Conservation (phyloP, 2,329 filamentous ascomycete species). For the Echinosphaeria canescens region DNA sequence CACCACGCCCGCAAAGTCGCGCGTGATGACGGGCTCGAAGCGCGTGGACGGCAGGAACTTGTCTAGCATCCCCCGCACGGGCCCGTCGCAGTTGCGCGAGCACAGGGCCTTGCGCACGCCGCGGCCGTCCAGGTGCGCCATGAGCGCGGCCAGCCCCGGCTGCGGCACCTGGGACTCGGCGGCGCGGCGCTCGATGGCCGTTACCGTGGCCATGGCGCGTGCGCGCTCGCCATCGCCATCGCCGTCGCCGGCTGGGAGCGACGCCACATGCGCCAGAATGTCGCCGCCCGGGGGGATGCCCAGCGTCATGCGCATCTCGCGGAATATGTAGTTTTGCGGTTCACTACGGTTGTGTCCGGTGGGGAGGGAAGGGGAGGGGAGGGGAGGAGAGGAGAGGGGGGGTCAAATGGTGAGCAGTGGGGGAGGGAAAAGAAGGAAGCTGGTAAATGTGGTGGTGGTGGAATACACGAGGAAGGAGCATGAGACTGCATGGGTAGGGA, state of each 20-base stretch:
- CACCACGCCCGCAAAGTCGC: conserved; percentile 59
- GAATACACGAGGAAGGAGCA: neutral
- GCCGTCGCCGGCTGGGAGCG: conserved; percentile 37
- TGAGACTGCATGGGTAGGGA: too few species aligned
- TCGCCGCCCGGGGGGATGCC: conserved; percentile 52
- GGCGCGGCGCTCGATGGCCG: conserved; percentile 56
- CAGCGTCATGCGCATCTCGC: conserved; percentile 59
- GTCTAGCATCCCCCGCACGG: conserved; percentile 50
- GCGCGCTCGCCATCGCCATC: too few species aligned
- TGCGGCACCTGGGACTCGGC: conserved; percentile 70
- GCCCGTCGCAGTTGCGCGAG: conserved; percentile 79
- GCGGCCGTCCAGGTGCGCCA: conserved; percentile 56
- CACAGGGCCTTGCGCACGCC: conserved; percentile 64
- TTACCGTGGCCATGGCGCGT: conserved; percentile 50
- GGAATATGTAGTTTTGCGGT: conserved; percentile 93
- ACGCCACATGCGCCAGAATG: conserved; percentile 76
- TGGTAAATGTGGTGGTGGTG: too few species aligned
- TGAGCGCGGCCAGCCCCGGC: conserved; percentile 54
- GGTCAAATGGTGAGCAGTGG: too few species aligned
- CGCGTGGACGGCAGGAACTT: conserved; percentile 48
- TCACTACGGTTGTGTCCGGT: too few species aligned
- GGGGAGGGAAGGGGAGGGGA: too few species aligned
- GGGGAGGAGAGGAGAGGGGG: too few species aligned
- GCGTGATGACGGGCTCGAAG: conserved; percentile 65
- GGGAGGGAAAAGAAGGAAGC: too few species aligned